Evolutionary conservation across 495 filamentous ascomycete species (phyloP).

Genomic region (Penicillium manginii): DNA sequence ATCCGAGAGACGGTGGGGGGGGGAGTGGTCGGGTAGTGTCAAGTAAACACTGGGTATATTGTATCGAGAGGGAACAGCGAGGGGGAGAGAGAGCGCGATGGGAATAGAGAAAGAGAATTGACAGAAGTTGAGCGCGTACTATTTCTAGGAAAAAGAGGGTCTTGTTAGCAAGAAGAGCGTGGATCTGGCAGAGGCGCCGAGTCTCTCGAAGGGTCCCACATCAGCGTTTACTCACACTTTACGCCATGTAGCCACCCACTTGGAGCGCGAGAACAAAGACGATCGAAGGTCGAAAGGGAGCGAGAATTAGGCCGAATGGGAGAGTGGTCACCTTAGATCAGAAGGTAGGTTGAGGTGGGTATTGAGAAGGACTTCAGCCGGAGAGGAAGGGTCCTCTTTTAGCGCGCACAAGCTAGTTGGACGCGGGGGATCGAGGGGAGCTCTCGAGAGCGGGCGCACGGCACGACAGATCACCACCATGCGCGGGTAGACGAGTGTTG

Average conservation of each 20-base stretch:
- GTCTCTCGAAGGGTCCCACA: conserved; percentile 6
- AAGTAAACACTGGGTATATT: neutral
- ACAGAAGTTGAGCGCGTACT: conserved; percentile 18
- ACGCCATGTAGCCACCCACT: conserved; percentile 28
- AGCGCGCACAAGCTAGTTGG: conserved; percentile 19
- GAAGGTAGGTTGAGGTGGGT: neutral
- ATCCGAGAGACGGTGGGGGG: conserved; percentile 7
- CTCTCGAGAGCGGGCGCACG: conserved; percentile 14
- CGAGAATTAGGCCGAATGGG: neutral
- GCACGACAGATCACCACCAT: neutral
- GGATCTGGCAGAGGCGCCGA: neutral
- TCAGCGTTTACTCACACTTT: conserved; percentile 21
- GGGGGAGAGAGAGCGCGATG: conserved; percentile 2
- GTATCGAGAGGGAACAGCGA: neutral
- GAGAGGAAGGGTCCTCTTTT: conserved; percentile 5
- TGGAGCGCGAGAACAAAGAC: conserved; percentile 2
- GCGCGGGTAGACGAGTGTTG: neutral
- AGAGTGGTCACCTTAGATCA: neutral
- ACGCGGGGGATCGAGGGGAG: conserved; percentile 29
- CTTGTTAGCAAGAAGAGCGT: conserved; percentile 10
- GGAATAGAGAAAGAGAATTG: neutral
- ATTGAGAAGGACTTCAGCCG: conserved; percentile 7
- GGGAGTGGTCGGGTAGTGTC: neutral
- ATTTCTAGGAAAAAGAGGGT: neutral
- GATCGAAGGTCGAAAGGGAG: conserved; percentile 3